Evolutionary conservation across 169 alveolate species (phyloP), one percentile per base, ranked within the genome.

Genomic region (Cryptosporidium parvum): DNA sequence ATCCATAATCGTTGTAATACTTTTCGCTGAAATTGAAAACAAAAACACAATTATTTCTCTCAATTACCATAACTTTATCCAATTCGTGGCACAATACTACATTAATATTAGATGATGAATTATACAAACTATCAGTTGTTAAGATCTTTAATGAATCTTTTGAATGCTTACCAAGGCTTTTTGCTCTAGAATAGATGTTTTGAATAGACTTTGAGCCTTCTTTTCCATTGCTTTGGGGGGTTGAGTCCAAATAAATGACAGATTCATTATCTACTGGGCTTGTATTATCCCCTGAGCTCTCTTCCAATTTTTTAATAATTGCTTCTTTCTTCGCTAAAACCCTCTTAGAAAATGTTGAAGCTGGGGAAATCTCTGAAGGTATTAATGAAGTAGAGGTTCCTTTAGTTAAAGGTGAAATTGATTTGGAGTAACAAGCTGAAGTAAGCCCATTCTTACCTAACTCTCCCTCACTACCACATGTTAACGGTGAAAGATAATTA

Each of bases 21-120:
- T 69, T 84, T 8, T 93, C 94, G 84, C 93, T 91, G 93, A 96
- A 95, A 94, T 97, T 97, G 86, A 96, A 95, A 9, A 96, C 97
- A 85, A 97, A 96, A 29, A 96, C 89, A 51, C 96, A 93, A 26
- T 91, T 85, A 45, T 97, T 97, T 84, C 97, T 93, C 75, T 96
- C 98, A 85, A 95, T 93, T 45, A 94, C 95, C 62, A 96, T 91
- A 26, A 97, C 94, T 93, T 96, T 96, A 86, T 96, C 98, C 51
- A 89, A 93, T 44, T 94, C 96, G 62, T 92, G 95, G 85, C 94
- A 92, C 48, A 94, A 86, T 73, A 94, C 94, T 73, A 97, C 95
- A 85, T 86, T 95, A 86, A 56, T 94, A 94, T 68, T 92, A 91
- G 69, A 93, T 85, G 51, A 85, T 89, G 86, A 93, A 89, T 95